Evolutionary conservation across 805 yeast genomes (phyloP).

Genomic region (Candida dajiaensis): DNA sequence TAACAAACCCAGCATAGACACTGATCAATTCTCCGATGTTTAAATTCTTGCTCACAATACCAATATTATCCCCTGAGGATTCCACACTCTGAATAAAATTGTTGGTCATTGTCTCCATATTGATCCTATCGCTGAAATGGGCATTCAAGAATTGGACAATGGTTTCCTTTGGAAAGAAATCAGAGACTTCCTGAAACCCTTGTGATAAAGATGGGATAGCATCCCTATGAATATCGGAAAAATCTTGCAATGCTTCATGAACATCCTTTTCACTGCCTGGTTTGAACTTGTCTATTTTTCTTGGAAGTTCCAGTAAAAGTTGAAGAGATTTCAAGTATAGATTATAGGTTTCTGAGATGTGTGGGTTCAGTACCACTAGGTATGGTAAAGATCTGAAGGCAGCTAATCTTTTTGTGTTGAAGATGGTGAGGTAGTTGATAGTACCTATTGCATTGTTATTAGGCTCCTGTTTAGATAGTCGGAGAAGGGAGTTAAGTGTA

Average conservation of each 20-base stretch:
- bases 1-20: conserved; percentile 66
- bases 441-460: conserved; percentile 42
- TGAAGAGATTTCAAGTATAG: conserved; percentile 67
- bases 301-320: conserved; percentile 38
- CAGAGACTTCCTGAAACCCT: conserved; percentile 68
- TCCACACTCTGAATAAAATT: conserved; percentile 69
- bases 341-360: conserved; percentile 71
- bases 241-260: conserved; percentile 45
- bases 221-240: conserved; percentile 75
- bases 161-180: conserved; percentile 38
- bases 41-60: conserved; percentile 60
- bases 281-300: conserved; percentile 30
- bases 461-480: conserved; percentile 31
- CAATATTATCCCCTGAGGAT: conserved; percentile 46
- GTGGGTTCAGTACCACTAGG: conserved; percentile 79
- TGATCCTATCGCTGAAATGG: conserved; percentile 78
- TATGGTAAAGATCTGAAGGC: conserved; percentile 76
- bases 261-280: conserved; percentile 41
- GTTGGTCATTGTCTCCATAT: conserved; percentile 80
- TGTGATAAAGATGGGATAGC: conserved; percentile 75
- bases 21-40: conserved; percentile 58
- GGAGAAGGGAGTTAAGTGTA: conserved; percentile 44
- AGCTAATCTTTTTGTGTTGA: conserved; percentile 64
- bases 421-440: conserved; percentile 47
- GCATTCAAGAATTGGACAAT: conserved; percentile 62